Percentiles rank a stretch among this genome's conserved stretches.
Conservation (phyloP, 306 rosid species). For the Prunus davidiana region DNA sequence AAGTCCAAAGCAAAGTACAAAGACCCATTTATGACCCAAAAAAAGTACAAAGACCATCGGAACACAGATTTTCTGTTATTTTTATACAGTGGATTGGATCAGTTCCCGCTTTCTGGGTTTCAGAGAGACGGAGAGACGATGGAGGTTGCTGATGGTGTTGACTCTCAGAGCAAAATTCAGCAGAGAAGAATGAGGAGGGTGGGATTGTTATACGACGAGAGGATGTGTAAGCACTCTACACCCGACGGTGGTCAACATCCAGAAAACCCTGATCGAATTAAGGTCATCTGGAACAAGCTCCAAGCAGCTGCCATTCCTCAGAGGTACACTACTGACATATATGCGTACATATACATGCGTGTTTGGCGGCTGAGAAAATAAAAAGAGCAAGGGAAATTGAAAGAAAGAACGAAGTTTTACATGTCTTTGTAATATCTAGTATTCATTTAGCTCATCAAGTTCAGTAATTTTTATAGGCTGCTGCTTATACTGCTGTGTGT, state of each 20-base stretch:
- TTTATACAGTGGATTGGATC: background rate
- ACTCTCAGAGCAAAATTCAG: conserved; percentile 15
- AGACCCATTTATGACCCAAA: background rate
- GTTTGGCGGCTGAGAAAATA: background rate
- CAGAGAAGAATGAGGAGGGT: conserved; percentile 37
- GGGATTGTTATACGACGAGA: conserved; percentile 72
- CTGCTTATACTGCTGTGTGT: background rate
- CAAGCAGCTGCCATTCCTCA: conserved; percentile 45
- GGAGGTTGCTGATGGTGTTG: conserved; percentile 1
- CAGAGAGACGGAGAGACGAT: background rate
- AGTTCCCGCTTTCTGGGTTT: background rate
- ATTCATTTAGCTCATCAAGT: background rate
- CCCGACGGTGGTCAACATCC: conserved; percentile 61
- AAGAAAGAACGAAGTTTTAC: background rate
- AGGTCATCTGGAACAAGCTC: conserved; percentile 71
- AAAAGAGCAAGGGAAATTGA: background rate
- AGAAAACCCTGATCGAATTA: conserved; percentile 72
- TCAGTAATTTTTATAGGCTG: background rate
- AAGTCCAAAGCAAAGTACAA: background rate
- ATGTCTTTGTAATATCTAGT: background rate
- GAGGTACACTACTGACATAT: conserved; percentile 35
- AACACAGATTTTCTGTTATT: background rate
- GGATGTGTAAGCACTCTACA: conserved; percentile 68
- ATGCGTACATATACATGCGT: background rate
- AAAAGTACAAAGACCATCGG: background rate